Evolutionary conservation across 306 rosid genomes (phyloP).

Genomic region (Inga oerstediana): DNA sequence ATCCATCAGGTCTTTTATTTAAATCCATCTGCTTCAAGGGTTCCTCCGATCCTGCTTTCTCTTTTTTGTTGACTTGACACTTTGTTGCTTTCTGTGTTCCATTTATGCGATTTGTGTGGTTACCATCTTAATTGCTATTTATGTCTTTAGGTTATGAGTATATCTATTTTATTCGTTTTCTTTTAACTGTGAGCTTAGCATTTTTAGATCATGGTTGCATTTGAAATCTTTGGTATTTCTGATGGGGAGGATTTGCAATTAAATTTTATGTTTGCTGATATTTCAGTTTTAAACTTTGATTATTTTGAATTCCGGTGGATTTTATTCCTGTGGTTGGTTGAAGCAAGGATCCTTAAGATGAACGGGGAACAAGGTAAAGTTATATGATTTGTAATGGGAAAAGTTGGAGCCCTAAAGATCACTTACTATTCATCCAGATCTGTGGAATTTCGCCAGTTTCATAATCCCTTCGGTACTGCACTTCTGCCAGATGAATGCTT

Average conservation of each 20-base stretch:
- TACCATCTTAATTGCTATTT: not conserved
- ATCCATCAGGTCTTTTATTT: conserved; percentile 60
- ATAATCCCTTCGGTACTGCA: not conserved
- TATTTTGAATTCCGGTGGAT: not conserved
- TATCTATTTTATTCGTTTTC: not conserved
- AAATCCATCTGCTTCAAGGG: conserved; percentile 24
- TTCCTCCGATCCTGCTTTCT: not conserved
- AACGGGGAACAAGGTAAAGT: not conserved
- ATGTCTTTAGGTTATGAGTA: not conserved
- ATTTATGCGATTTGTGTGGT: conserved; percentile 7
- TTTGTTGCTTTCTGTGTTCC: not conserved
- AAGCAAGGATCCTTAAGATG: conserved; percentile 7
- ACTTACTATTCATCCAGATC: not conserved
- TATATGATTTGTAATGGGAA: not conserved
- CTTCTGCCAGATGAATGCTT: not conserved
- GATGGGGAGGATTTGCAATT: not conserved
- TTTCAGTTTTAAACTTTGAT: conserved; percentile 18
- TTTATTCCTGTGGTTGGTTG: not conserved
- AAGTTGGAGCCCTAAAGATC: not conserved
- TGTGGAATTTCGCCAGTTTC: not conserved
- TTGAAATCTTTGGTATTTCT: not conserved
- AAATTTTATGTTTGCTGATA: conserved; percentile 27
- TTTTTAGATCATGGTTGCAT: not conserved
- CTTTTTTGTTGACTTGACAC: not conserved
- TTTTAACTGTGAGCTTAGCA: not conserved